Evolutionary conservation across 352 stramenopile genomes (phyloP).

Genomic region (Pythium pectinolyticum): DNA sequence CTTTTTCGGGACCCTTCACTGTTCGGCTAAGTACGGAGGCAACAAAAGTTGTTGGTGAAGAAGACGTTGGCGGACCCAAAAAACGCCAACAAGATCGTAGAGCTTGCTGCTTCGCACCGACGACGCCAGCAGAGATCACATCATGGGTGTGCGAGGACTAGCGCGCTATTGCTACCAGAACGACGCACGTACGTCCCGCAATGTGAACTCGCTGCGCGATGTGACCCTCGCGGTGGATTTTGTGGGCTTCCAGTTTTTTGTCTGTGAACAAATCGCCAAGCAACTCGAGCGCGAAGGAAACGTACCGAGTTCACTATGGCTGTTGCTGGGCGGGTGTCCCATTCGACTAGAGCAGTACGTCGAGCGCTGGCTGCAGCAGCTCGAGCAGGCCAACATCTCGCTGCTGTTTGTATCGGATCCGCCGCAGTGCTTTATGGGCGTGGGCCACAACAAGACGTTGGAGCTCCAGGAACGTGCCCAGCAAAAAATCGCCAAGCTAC

Average conservation of each 20-base stretch:
- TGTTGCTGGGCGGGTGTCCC: conserved; percentile 53
- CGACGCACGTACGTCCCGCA: conserved; percentile 42
- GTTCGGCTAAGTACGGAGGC: conserved; percentile 1
- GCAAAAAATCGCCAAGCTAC: conserved; percentile 56
- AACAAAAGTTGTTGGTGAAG: conserved; percentile 2
- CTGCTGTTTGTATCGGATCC: conserved; percentile 77
- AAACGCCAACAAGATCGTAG: background rate
- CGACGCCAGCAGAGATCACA: background rate
- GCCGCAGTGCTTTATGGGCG: conserved; percentile 71
- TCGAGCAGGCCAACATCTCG: conserved; percentile 42
- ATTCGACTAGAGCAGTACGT: conserved; percentile 53
- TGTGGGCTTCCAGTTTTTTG: conserved; percentile 72
- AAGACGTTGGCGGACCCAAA: too few species aligned
- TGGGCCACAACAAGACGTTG: conserved; percentile 62
- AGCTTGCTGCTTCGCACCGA: background rate
- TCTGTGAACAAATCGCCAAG: conserved; percentile 58
- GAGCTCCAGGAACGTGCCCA: conserved; percentile 51
- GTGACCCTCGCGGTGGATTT: conserved; percentile 83
- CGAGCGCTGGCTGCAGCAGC: conserved; percentile 29
- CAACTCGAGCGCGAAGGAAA: conserved; percentile 32
- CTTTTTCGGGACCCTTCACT: background rate
- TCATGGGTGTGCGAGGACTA: conserved; percentile 67
- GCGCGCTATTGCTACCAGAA: conserved; percentile 58
- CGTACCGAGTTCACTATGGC: conserved; percentile 44
- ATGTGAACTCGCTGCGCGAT: conserved; percentile 41